Evolutionary conservation across 305 asterid species (phyloP).

Genomic region (Stenogyne calaminthoides): DNA sequence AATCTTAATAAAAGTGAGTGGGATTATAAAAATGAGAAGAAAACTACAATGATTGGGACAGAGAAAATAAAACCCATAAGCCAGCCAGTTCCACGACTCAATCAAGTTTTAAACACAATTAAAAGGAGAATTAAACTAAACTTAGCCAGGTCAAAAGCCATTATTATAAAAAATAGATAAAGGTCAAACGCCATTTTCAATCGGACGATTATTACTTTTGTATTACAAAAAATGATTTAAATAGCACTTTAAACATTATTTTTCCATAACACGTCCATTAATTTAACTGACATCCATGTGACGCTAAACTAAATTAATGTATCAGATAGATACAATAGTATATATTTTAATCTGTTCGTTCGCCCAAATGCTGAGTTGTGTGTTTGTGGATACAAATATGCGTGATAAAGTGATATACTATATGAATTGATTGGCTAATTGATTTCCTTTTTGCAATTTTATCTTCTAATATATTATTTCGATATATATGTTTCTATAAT

Average conservation of each 20-base stretch:
- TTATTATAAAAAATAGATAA: neutral
- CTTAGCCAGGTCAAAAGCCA: neutral
- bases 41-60: neutral
- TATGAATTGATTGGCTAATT: neutral
- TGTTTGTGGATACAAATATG: neutral
- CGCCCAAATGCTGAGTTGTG: neutral
- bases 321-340: no score
- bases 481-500: no score
- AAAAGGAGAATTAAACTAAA: neutral
- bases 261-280: neutral
- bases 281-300: slow-evolving; percentile 25
- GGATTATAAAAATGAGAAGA: neutral
- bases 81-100: slow-evolving; percentile 26
- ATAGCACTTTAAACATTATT: neutral
- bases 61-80: slow-evolving; percentile 4
- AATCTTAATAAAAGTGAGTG: no score
- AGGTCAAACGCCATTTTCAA: neutral
- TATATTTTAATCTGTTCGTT: neutral
- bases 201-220: neutral
- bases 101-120: neutral
- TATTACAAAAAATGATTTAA: neutral
- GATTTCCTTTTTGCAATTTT: neutral
- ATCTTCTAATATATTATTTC: neutral
- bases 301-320: slow-evolving; percentile 1
- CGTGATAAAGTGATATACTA: neutral